Base-by-base conservation (phyloP, 2,329 filamentous ascomycete genomes). In the Fusarium nanum region DNA sequence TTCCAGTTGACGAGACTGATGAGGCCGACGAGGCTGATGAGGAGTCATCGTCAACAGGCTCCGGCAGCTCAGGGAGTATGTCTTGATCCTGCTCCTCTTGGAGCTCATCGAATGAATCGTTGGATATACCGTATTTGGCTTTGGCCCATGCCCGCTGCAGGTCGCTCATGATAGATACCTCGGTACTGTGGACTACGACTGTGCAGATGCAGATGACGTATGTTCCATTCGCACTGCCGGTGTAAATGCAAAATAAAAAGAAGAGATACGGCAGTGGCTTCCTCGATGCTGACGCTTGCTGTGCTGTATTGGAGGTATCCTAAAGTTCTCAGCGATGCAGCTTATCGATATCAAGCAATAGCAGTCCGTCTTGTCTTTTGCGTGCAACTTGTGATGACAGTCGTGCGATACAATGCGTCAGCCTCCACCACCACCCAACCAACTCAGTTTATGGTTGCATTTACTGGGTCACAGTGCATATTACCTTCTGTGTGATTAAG, bases 1-100 rank as follows among this genome's bases (percentile, higher is more conserved):
- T 98, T 27, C 94, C 94, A 6, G 94, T 93, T 3, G 94, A 98
- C 6, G 94, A 97, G 40, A 93, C 91, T n/a, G 94, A 97, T 0
- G 81, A 97, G 14, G 92, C 88, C 10, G 89, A 91, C 2, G 90
- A 97, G 16, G 92, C 88, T 11, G 89, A 91, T 2, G 90, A 92
- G 16, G 90, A 92, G 78, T 92, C 91, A 73, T 93, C 87, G 54
- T 83, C 84, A 44, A 80, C 77, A 54, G 83, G 76, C 59, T 83
- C 81, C 10, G 79, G 81, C 56, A 86, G 74, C 69, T 86, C 84
- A 27, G 81, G 75, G 54, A 85, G 78, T 66, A 86, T 83, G 67
- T 82, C 80, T 44, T 70, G 75, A 58, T 85, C 84, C 57, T 86
- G 81, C 28, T 86, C 83, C 68, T 88, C 85, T 57, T 88, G 86